Evolutionary conservation across 305 asterid genomes (phyloP).

Genomic region (Coffea humblotiana): DNA sequence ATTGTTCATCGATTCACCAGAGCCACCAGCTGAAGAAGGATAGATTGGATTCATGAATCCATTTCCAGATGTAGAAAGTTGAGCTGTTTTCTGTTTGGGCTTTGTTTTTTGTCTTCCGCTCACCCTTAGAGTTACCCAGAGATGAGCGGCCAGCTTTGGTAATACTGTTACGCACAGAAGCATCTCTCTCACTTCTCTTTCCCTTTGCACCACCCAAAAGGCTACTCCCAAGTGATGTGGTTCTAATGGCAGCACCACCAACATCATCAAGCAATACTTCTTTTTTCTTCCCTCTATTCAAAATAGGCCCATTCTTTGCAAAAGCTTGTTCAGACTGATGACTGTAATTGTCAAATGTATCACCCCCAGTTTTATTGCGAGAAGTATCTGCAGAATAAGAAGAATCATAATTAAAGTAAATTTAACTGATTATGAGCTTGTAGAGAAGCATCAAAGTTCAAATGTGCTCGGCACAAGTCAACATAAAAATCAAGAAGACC

Average conservation of each 20-base stretch:
- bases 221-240: constrained; percentile 43
- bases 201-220: constrained; percentile 74
- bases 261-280: constrained; percentile 81
- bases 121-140: constrained; percentile 73
- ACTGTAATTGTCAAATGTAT: constrained; percentile 39
- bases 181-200: constrained; percentile 76
- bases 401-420: constrained; percentile 17
- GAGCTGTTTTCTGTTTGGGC: constrained; percentile 83
- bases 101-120: constrained; percentile 76
- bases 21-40: constrained; percentile 41
- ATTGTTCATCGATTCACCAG: constrained; percentile 43
- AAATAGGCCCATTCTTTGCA: constrained; percentile 63
- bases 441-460: not conserved
- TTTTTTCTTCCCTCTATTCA: constrained; percentile 83
- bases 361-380: constrained; percentile 37
- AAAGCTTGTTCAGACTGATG: constrained; percentile 48
- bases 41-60: constrained; percentile 37
- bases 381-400: constrained; percentile 25
- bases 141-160: constrained; percentile 57
- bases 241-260: constrained; percentile 52
- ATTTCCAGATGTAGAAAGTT: constrained; percentile 75
- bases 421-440: constrained; percentile 12
- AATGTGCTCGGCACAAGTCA: not conserved
- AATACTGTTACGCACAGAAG: constrained; percentile 35
- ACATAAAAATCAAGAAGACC: not conserved